These are phyloP conservation scores for Amyloporia xantha DNA, from an alignment of 768 basidiomycete genomes.

Conservation along the genomic window DNA sequence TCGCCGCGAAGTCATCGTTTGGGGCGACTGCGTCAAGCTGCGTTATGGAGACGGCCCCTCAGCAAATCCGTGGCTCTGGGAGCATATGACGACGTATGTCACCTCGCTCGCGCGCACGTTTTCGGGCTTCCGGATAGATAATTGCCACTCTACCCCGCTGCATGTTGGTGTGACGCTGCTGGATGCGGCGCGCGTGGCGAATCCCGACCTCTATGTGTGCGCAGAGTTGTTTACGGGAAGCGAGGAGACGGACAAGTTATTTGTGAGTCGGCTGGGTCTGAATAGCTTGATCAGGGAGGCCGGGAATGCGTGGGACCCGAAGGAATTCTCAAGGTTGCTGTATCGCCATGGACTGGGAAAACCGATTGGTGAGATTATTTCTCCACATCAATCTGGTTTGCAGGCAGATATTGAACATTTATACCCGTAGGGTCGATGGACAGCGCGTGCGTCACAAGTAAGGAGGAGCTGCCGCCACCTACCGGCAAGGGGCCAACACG, in stretches of 20 bases:
- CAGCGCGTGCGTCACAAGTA: conserved; percentile 68
- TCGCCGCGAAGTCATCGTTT: conserved; percentile 92
- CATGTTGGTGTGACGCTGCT: conserved; percentile 95
- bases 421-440: conserved; percentile 82
- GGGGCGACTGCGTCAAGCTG: conserved; percentile 98
- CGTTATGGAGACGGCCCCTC: conserved; percentile 79
- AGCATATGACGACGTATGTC: conserved; percentile 83
- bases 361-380: conserved; percentile 62
- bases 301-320: conserved; percentile 85
- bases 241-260: conserved; percentile 87
- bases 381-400: neutral
- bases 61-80: conserved; percentile 93
- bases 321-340: conserved; percentile 83
- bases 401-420: neutral
- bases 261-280: conserved; percentile 87
- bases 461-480: conserved; percentile 74
- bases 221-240: conserved; percentile 97
- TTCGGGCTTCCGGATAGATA: conserved; percentile 97
- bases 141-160: conserved; percentile 95
- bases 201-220: conserved; percentile 92
- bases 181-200: conserved; percentile 81
- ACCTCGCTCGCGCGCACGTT: conserved; percentile 73
- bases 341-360: conserved; percentile 91
- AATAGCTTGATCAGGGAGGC: conserved; percentile 93
- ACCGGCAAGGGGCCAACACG: conserved; percentile 77